Conservation (phyloP, 306 rosid species). For the Cucumis hystrix region DNA sequence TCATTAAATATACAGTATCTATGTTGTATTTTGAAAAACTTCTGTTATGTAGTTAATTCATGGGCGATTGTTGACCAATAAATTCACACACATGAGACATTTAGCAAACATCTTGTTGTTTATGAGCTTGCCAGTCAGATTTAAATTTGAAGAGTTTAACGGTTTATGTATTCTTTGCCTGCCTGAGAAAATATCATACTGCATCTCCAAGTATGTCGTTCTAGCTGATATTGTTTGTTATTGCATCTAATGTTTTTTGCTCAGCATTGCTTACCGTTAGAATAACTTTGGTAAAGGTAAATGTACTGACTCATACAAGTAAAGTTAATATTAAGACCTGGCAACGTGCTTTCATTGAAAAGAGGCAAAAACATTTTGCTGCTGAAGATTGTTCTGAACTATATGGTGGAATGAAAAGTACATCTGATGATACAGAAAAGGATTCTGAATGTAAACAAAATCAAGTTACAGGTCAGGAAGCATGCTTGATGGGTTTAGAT, state of each 20-base stretch:
- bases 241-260: not conserved
- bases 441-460: slow-evolving; percentile 13
- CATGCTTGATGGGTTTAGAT: not conserved
- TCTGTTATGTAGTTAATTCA: not conserved
- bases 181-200: not conserved
- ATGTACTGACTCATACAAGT: slow-evolving; percentile 26
- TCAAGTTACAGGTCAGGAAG: not conserved
- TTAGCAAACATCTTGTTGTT: not conserved
- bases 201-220: not conserved
- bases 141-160: not conserved
- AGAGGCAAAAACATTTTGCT: slow-evolving; percentile 19
- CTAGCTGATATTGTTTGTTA: not conserved
- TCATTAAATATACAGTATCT: not conserved
- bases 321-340: slow-evolving; percentile 32
- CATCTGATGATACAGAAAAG: slow-evolving; percentile 5
- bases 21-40: not conserved
- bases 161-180: not conserved
- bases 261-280: not conserved
- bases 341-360: slow-evolving; percentile 25
- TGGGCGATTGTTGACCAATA: not conserved
- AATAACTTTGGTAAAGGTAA: slow-evolving; percentile 16
- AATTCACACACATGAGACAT: not conserved
- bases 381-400: slow-evolving; percentile 31
- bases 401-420: slow-evolving; percentile 13
- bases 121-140: not conserved